A percentile compares a stretch with the other conserved stretches of the same genome.
phyloP scores from a whole-genome alignment of 352 stramenopile species.

The Phytophthora hibernalis region DNA sequence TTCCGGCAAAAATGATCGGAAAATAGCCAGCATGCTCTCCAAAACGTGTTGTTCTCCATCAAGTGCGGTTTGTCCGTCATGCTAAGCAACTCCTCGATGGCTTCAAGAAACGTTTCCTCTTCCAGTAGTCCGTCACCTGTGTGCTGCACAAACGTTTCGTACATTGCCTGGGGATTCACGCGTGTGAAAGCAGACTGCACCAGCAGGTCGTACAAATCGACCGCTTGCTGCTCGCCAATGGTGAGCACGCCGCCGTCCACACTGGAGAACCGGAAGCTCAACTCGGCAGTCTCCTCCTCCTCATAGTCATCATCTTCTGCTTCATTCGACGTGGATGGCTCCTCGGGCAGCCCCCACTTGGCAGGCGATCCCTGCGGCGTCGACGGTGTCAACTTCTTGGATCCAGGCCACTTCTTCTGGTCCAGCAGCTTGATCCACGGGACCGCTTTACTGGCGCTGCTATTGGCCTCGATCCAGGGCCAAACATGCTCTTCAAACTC shows the following conservation, averaged over 20 bases:
- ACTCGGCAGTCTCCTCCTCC: constrained; percentile 23
- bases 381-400: constrained; percentile 46
- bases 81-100: constrained; percentile 78
- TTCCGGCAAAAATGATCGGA: constrained; percentile 72
- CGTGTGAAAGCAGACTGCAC: constrained; percentile 77
- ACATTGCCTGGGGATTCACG: constrained; percentile 75
- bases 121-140: constrained; percentile 84
- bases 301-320: constrained; percentile 34
- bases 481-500: constrained; percentile 56
- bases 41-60: constrained; percentile 84
- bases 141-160: constrained; percentile 88
- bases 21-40: constrained; percentile 80
- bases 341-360: constrained; percentile 39
- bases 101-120: constrained; percentile 85
- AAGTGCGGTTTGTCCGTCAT: constrained; percentile 78
- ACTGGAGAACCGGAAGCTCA: constrained; percentile 78
- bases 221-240: constrained; percentile 66
- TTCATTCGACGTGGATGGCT: constrained; percentile 14
- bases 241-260: constrained; percentile 66
- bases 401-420: constrained; percentile 70
- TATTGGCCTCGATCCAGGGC: constrained; percentile 71
- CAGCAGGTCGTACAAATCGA: constrained; percentile 70
- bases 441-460: constrained; percentile 42
- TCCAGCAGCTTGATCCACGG: constrained; percentile 81
- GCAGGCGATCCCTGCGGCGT: constrained; percentile 28